Evolutionary conservation across 1,284 basidiomycete genomes (phyloP), one percentile per base, ranked within the genome.

Genomic region (Xerocomus cyaneibrunnescens): DNA sequence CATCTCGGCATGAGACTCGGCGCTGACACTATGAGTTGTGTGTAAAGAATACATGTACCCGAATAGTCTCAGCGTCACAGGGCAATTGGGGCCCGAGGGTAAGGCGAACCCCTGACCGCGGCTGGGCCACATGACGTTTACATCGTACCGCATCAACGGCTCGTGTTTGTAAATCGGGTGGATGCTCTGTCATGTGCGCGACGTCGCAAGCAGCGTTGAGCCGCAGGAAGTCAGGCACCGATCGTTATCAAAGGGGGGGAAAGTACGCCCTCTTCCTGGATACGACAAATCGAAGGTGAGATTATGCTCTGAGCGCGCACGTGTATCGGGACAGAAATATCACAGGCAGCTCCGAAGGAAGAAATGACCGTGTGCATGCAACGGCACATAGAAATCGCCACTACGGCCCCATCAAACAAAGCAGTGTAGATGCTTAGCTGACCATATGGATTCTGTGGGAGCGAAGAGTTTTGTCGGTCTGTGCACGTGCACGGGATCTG

Each of bases 41-140:
- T n/a, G n/a, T n/a, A n/a, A n/a, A n/a, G n/a, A n/a, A n/a, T n/a
- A n/a, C 14, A 22, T 23, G 30, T 23, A 27, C 28, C 30, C 17
- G 38, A 21, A 23, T 17, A 21, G 21, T 40, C 32, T 10, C 14
- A 31, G 19, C 28, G 35, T 25, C 25, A 5, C 32, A 39, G 44
- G 54, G 25, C 16, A 32, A 58, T 30, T 31, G 34, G 55, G 40
- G 56, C 21, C 55, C 56, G 25, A 47, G 28, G 1, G 13, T 10
- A 9, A 34, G 1, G n/a, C 16, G 4, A 53, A 19, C 28, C 21
- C 38, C 27, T 32, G 31, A 27, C 5, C 25, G 28, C 28, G 36
- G 39, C 22, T 21, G 25, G 28, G 25, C 35, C 7, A 27, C 22
- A 31, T 34, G 38, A 22, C 21, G 13, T 36, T 23, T 13, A 3